phyloP scores from a whole-genome alignment of 1,284 basidiomycete genomes.

The Pseudomicrostroma phylloplanum region DNA sequence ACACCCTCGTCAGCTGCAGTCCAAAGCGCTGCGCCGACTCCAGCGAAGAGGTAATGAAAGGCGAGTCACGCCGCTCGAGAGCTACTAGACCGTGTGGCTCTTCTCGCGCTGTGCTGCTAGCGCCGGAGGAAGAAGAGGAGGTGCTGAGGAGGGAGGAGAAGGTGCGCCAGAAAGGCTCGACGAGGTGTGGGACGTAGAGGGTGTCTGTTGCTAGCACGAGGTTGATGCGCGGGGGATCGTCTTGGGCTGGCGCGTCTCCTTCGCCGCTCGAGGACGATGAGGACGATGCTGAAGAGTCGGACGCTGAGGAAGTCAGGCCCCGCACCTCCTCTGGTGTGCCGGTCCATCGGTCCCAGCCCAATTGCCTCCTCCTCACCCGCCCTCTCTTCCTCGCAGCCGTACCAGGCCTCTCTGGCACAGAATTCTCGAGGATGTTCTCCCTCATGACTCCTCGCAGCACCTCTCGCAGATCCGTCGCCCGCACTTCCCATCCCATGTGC shows the following conservation, averaged over 20 bases:
- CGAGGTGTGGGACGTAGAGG: slow-evolving; percentile 3
- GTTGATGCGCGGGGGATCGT: not conserved
- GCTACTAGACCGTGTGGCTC: not conserved
- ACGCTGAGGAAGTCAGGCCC: no score
- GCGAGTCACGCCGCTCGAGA: not conserved
- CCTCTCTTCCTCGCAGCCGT: no score
- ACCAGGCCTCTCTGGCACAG: no score
- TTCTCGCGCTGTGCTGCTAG: no score
- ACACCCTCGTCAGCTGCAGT: not conserved
- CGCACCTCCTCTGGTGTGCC: no score
- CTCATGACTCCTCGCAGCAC: not conserved
- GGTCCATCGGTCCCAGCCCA: not conserved
- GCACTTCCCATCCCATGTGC: not conserved
- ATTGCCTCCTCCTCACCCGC: not conserved
- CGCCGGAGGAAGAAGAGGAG: not conserved
- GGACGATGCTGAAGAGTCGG: no score
- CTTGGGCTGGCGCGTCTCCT: no score
- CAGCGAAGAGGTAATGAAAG: not conserved
- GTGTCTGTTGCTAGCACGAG: slow-evolving; percentile 1
- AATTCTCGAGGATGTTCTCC: not conserved
- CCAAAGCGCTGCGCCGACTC: not conserved
- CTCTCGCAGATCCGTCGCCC: not conserved
- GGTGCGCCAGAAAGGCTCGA: not conserved
- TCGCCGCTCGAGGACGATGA: no score
- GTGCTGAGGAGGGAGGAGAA: slow-evolving; percentile 1